These are phyloP conservation scores for Paraphaeosphaeria minitans DNA, from an alignment of 2,329 filamentous ascomycete species.

Conservation along the genomic window DNA sequence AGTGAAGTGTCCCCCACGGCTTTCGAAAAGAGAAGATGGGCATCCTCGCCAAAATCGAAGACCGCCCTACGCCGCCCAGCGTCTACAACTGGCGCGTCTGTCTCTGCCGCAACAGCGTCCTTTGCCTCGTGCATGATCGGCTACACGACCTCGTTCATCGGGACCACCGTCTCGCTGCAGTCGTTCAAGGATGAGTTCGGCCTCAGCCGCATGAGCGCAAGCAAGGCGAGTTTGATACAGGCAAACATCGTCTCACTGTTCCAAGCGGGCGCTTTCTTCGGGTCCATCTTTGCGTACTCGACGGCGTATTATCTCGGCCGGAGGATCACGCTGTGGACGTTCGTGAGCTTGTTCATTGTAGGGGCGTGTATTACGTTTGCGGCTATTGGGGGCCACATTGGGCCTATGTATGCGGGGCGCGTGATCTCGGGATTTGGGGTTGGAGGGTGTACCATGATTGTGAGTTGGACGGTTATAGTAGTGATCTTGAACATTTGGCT, in stretches of 20 bases:
- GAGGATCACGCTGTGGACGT: not conserved
- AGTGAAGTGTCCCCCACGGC: not conserved
- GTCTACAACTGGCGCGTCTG: slow-evolving; percentile 1
- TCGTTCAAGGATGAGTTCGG: slow-evolving; percentile 5
- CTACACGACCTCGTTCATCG: slow-evolving; percentile 4
- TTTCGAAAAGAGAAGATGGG: not conserved
- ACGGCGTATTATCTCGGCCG: not conserved
- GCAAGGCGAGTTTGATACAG: not conserved
- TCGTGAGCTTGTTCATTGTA: not conserved
- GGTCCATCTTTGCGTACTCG: slow-evolving; percentile 2
- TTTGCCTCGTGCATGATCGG: slow-evolving; percentile 5
- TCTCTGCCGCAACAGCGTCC: slow-evolving; percentile 2
- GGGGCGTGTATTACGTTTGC: not conserved
- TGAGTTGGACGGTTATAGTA: not conserved
- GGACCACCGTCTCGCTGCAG: not conserved
- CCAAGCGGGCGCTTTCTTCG: slow-evolving; percentile 1
- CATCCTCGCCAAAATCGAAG: not conserved
- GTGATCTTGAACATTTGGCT: not conserved
- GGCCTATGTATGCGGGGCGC: slow-evolving; percentile 4
- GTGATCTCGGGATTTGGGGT: not conserved
- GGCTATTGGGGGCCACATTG: not conserved
- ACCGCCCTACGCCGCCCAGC: not conserved
- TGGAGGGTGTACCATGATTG: not conserved
- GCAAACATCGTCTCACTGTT: not conserved
- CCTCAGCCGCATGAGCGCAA: not conserved